Base-by-base conservation (phyloP, 192 early-diverging fungal species). In the Thoreauomyces humboldtii region DNA sequence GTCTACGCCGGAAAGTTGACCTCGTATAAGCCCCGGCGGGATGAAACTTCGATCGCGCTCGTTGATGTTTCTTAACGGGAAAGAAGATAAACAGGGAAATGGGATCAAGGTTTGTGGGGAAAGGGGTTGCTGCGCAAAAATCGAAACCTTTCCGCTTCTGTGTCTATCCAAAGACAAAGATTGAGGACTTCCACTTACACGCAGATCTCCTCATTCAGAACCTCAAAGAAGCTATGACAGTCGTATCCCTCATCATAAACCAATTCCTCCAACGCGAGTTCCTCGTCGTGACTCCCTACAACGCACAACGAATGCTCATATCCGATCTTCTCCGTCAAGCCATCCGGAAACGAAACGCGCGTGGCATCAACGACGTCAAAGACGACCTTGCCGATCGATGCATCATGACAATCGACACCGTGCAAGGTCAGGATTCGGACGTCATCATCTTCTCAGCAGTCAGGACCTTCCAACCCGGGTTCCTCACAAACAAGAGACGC, bases 371-470 rank as follows among this genome's bases (percentile, higher is more conserved):
- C 63, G 12, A 45, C 36, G 44, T 46, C 44, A 46, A 17, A 46
- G 44, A 22, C 19, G 25, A 17, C 41, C 24, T 59, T 27, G 37
- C 51, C 28, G 59, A 43, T 3, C 9, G 47, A 32, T 27, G 59
- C 25, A 44, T 61, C 17, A 41, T 47, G 19, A 61, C 59, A 14
- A 44, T 61, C 9, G 59, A 61, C 33, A 61, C 59, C 21, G 59
- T 61, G 5, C 59, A 61, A 32, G 59, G 59, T 31, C 59, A 61
- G 7, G 59, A 61, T 27, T 41, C 59, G 9, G 44, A 61, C 44
- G 31, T 61, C 21, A 61, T 61, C 38, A 27, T 61, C 44, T 61
- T 61, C 43, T 47, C 43, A 21, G 59, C 59, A 27, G 59, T 61
- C 5, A 41, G 59, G 24, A 61, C 59, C 3, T 19, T 21, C 4